phyloP scores from a whole-genome alignment of 768 basidiomycete species.

The Termitomyces titanicus region DNA sequence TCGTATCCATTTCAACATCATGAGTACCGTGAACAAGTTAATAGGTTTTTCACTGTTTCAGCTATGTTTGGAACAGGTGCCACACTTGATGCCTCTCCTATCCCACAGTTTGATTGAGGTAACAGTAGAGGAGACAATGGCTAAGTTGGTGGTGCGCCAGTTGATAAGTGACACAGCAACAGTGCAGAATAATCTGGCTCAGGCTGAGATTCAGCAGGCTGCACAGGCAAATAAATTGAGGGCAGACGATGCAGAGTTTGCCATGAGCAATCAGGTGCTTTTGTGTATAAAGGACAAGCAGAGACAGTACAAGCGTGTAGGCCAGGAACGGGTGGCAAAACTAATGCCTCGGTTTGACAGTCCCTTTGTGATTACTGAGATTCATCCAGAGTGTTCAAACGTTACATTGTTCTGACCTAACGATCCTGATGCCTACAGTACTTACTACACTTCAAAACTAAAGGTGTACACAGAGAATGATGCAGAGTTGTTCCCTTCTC shows the following conservation, averaged over 20 bases:
- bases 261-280: slow-evolving; percentile 21
- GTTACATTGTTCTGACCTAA: not conserved
- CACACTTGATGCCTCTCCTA: slow-evolving; percentile 22
- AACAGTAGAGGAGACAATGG: not conserved
- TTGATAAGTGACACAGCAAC: not conserved
- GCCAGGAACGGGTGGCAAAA: slow-evolving; percentile 27
- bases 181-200: too few species aligned
- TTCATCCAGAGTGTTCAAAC: slow-evolving; percentile 16
- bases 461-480: too few species aligned
- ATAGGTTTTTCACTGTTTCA: too few species aligned
- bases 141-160: not conserved
- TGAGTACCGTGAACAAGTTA: too few species aligned
- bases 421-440: not conserved
- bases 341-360: slow-evolving; percentile 34
- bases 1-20: too few species aligned
- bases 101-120: slow-evolving; percentile 5
- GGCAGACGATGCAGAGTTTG: not conserved
- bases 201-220: too few species aligned
- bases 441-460: slow-evolving; percentile 32
- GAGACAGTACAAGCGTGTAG: slow-evolving; percentile 17
- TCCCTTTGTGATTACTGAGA: slow-evolving; percentile 17
- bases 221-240: slow-evolving; percentile 13
- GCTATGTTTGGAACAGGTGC: slow-evolving; percentile 16
- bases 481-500: slow-evolving; percentile 22
- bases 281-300: slow-evolving; percentile 23